phyloP scores from a whole-genome alignment of 2,329 filamentous ascomycete species.

The Orbilia brochopaga region DNA sequence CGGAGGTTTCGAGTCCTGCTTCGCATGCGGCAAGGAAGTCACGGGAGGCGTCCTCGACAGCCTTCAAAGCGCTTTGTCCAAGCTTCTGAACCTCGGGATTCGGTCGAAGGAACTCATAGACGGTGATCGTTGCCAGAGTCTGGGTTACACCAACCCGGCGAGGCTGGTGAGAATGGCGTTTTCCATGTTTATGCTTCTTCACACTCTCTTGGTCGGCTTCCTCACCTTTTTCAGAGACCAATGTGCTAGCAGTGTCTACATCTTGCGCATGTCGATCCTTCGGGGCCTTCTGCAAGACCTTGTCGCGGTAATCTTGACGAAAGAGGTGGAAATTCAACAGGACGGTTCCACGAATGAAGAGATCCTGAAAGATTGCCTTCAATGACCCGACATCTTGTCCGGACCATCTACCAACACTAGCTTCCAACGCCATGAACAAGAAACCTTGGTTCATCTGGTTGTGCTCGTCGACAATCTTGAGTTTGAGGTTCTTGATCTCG shows the following conservation, averaged over 20 bases:
- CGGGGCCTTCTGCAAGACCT: slow-evolving; percentile 21
- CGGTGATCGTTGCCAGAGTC: slow-evolving; percentile 37
- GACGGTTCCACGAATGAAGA: slow-evolving; percentile 33
- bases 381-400: slow-evolving; percentile 34
- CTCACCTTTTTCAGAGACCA: slow-evolving; percentile 11
- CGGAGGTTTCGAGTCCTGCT: slow-evolving; percentile 18
- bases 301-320: slow-evolving; percentile 38
- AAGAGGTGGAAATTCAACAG: slow-evolving; percentile 46
- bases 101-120: slow-evolving; percentile 40
- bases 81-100: slow-evolving; percentile 39
- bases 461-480: slow-evolving; percentile 30
- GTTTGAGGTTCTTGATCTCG: slow-evolving; percentile 35
- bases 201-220: slow-evolving; percentile 14
- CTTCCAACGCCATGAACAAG: slow-evolving; percentile 35
- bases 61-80: slow-evolving; percentile 31
- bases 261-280: slow-evolving; percentile 6
- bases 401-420: slow-evolving; percentile 43
- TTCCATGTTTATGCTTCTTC: slow-evolving; percentile 15
- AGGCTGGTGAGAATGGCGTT: slow-evolving; percentile 8
- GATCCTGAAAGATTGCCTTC: slow-evolving; percentile 31
- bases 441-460: slow-evolving; percentile 31
- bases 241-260: slow-evolving; percentile 3
- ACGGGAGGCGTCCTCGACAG: slow-evolving; percentile 35
- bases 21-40: slow-evolving; percentile 28
- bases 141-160: slow-evolving; percentile 23